Evolutionary conservation across 2,329 filamentous ascomycete species (phyloP), one percentile per base, ranked within the genome.

Genomic region (Trichoderma sp.): DNA sequence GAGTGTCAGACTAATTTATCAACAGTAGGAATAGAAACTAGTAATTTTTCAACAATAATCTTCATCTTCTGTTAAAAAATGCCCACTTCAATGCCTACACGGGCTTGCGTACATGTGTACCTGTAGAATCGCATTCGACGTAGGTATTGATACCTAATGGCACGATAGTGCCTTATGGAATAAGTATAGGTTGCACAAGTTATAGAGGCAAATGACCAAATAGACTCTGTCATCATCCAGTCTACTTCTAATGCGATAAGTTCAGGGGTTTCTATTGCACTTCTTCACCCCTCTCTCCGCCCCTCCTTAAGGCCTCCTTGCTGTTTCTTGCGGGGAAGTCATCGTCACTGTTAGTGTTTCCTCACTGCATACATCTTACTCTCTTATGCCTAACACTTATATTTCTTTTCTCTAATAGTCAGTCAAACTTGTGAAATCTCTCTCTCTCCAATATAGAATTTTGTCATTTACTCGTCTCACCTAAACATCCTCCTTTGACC

Each of bases 261-360:
- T 53, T 23, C 11, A 53, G n/a, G 20, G 47, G 47, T 28, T 28
- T 53, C 17, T 8, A 17, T 7, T 30, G 12, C 28, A 28, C 67
- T 28, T 61, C 23, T 67, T 58, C 34, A 23, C 36, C 39, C 57
- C 57, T 57, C 39, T 58, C 34, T 30, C n/a, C 3, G 15, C 64
- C 64, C 64, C 64, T 67, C 64, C 50, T 9, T 23, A 28, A 32
- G 13, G 20, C 15, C 26, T 62, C 28, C 39, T 53, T 32, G 9
- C 39, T 36, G 28, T 50, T 61, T 26, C 66, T 36, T 69, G 67
- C 67, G 67, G 67, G 67, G 67, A 69, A 69, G 26, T 28, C 39
- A 30, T 53, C 20, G 20, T 61, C 28, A 6, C 39, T 62, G 67
- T 53, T 50, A 62, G 67, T 69, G 39, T 20, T 32, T 53, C 57